Percentiles rank a stretch among this genome's conserved stretches.
These are phyloP conservation scores for Ceratobasidium sp. DNA, from an alignment of 1,284 basidiomycete species.

Conservation along the genomic window DNA sequence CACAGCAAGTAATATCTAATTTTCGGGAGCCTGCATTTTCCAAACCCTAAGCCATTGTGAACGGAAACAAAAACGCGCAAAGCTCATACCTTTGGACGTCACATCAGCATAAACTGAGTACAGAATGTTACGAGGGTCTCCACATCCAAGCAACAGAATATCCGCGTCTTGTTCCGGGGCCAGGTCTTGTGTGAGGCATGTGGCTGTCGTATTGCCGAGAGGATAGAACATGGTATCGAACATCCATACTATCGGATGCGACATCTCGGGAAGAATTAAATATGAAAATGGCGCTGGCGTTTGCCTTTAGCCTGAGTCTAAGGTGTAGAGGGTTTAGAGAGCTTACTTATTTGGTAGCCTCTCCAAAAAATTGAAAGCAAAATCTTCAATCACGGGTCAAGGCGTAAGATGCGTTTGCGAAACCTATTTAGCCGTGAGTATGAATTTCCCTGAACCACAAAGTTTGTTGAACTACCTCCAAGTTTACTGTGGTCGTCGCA, in stretches of 20 bases:
- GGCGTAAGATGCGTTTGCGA: too few species aligned
- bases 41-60: too few species aligned
- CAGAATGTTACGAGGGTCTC: constrained; percentile 69
- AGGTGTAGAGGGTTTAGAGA: too few species aligned
- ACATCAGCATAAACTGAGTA: constrained; percentile 67
- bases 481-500: too few species aligned
- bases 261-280: not conserved
- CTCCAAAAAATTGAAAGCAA: too few species aligned
- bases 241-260: constrained; percentile 26
- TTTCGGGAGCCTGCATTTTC: constrained; percentile 58
- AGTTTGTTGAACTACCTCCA: too few species aligned
- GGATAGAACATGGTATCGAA: constrained; percentile 53
- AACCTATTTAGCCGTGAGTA: too few species aligned
- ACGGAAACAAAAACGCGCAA: not conserved
- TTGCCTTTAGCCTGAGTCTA: too few species aligned
- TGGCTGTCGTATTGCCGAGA: constrained; percentile 68
- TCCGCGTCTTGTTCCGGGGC: constrained; percentile 63
- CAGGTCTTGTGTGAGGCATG: constrained; percentile 64
- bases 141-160: constrained; percentile 68
- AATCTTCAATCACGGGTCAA: too few species aligned
- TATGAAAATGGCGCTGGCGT: not conserved
- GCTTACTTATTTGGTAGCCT: too few species aligned
- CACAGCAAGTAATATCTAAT: constrained; percentile 73
- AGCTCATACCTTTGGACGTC: constrained; percentile 49
- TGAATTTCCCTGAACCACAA: too few species aligned